These are phyloP conservation scores for Candida loeiensis DNA, from an alignment of 805 yeast species.

Conservation along the genomic window DNA sequence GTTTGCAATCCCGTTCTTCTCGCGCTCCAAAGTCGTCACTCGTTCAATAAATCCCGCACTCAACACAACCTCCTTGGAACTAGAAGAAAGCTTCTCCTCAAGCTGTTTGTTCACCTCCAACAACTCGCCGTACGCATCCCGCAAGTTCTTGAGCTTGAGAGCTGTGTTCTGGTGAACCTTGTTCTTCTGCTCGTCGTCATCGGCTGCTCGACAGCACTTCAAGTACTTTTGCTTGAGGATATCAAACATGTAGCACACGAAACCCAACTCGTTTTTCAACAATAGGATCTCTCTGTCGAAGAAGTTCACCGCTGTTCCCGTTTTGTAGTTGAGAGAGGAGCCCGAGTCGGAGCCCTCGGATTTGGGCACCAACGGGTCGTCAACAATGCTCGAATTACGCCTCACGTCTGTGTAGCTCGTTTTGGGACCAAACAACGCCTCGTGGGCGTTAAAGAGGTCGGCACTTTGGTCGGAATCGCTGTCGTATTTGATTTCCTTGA, in stretches of 20 bases:
- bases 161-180: slow-evolving; percentile 1
- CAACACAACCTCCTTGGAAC: neutral
- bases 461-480: neutral
- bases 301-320: slow-evolving; percentile 37
- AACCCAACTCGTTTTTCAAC: slow-evolving; percentile 58
- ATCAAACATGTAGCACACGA: slow-evolving; percentile 50
- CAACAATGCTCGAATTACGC: slow-evolving; percentile 5
- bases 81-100: slow-evolving; percentile 8
- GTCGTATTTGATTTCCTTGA: slow-evolving; percentile 24
- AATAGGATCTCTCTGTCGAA: slow-evolving; percentile 58
- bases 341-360: slow-evolving; percentile 4
- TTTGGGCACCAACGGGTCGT: neutral
- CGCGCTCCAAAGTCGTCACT: neutral
- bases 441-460: slow-evolving; percentile 31
- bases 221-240: slow-evolving; percentile 34
- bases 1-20: neutral
- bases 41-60: no score
- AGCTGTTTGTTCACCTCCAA: slow-evolving; percentile 8
- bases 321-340: slow-evolving; percentile 5
- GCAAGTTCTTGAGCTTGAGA: slow-evolving; percentile 10
- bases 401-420: neutral
- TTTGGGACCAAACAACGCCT: slow-evolving; percentile 25
- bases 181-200: slow-evolving; percentile 3
- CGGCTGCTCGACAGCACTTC: neutral
- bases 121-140: slow-evolving; percentile 11